Base-by-base conservation (phyloP, 2,329 filamentous ascomycete genomes). In the Acephala macrosclerotiorum region DNA sequence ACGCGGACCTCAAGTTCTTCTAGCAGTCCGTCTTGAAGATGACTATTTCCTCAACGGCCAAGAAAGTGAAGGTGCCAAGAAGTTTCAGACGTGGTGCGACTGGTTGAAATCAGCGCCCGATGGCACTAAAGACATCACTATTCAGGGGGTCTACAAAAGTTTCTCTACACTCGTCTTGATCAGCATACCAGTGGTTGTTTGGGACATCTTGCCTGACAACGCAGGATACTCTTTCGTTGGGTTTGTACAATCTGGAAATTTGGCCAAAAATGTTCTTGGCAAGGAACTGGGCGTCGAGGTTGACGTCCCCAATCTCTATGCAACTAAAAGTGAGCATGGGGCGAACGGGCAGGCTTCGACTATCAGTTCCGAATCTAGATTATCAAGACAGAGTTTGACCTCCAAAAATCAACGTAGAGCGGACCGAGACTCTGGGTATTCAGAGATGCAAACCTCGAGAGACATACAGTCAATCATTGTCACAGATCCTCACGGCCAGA, bases 181-280 rank as follows among this genome's bases (percentile, higher is more conserved):
- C n/a, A 53, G 38, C 20, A 51, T 67, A 25, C 66, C 66, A 7
- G 45, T 67, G 4, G 22, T 45, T 25, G 11, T 67, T 16, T 67
- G 66, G 66, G 47, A 67, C 55, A 29, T 62, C 4, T 20, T 67
- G 22, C 66, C 66, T 12, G 55, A 56, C 7, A 63, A 67, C 38
- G 14, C 51, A 22, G 66, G 62, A 18, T 67, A 67, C 47, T 55
- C 42, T 14, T 67, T 67, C 22, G 20, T 67, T 1, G 66, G 61
- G 3, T 67, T 65, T 63, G 57, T 65, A 14, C 59, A 25, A 3
- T 64, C 60, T n/a, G 49, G 38, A 1, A 66, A 64, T 33, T 22
- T 63, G 36, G 58, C 45, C 20, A 5, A 20, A 20, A 14, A 11
- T 22, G 11, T 49, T 49, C 20, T 49, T 8, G 11, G 20, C 11